These are phyloP conservation scores for Diplodia corticola DNA, from an alignment of 2,329 filamentous ascomycete genomes.

Conservation along the genomic window DNA sequence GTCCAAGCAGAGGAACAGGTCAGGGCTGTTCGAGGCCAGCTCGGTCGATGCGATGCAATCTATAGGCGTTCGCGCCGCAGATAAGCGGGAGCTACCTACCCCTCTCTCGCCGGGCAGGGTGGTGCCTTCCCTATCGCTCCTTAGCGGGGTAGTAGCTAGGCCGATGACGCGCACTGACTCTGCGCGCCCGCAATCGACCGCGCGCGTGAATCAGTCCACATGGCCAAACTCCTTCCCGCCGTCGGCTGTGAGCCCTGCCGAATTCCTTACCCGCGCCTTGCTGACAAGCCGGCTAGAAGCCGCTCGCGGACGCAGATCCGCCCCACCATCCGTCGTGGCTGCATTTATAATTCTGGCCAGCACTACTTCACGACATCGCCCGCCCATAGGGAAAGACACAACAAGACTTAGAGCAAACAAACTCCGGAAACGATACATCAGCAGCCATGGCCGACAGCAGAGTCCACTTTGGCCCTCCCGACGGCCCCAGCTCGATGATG, in stretches of 20 bases:
- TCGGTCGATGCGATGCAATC: background rate
- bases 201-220: background rate
- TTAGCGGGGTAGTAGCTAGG: background rate
- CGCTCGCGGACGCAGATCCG: background rate
- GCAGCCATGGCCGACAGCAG: conserved; percentile 4
- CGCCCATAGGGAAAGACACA: background rate
- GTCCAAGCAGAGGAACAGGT: background rate
- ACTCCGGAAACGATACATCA: background rate
- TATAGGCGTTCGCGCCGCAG: background rate
- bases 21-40: background rate
- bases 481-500: conserved; percentile 31
- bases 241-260: conserved; percentile 10
- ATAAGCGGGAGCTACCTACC: conserved; percentile 12
- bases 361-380: background rate
- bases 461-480: conserved; percentile 16
- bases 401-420: background rate
- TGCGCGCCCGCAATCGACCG: background rate
- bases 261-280: conserved; percentile 6
- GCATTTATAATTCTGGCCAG: conserved; percentile 8
- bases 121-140: background rate
- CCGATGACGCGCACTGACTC: conserved; percentile 11
- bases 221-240: background rate
- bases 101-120: background rate
- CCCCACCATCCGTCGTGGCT: background rate
- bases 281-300: background rate